These are phyloP conservation scores for Nemania sp. DNA, from an alignment of 2,329 filamentous ascomycete genomes.

Conservation along the genomic window DNA sequence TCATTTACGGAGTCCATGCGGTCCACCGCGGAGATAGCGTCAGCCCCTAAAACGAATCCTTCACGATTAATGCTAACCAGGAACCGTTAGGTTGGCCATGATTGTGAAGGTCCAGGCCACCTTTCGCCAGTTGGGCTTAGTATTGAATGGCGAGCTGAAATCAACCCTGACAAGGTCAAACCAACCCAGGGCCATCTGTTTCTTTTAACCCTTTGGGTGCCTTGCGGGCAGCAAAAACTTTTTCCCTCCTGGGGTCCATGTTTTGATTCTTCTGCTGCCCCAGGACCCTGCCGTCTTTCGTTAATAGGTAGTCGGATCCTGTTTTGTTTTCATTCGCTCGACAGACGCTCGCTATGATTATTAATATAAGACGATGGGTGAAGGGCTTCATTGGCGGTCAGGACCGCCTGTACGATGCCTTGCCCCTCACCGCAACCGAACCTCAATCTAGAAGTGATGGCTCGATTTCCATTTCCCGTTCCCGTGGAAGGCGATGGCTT, in stretches of 20 bases:
- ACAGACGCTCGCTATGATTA: conserved; percentile 14
- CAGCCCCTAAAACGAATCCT: conserved; percentile 5
- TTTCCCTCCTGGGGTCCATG: conserved; percentile 13
- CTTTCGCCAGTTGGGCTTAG: too few relatives aligned
- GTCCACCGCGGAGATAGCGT: not conserved
- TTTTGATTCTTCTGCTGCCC: not conserved
- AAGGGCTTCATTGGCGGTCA: conserved; percentile 15
- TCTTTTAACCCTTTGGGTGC: conserved; percentile 13
- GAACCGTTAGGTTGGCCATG: conserved; percentile 14
- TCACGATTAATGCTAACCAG: conserved; percentile 11
- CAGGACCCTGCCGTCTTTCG: conserved; percentile 16
- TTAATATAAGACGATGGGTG: conserved; percentile 23
- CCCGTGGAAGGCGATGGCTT: conserved; percentile 19
- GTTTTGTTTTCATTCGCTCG: conserved; percentile 3
- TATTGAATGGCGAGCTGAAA: conserved; percentile 18
- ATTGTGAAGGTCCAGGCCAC: too few relatives aligned
- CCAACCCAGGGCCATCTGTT: conserved; percentile 3
- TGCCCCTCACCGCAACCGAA: conserved; percentile 16
- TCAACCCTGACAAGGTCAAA: conserved; percentile 5
- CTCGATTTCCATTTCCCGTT: conserved; percentile 5
- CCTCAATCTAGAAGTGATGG: conserved; percentile 12
- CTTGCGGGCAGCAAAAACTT: conserved; percentile 3
- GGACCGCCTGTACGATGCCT: conserved; percentile 17
- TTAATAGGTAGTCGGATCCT: conserved; percentile 9
- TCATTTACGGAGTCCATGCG: not conserved